Percentiles rank a stretch among this genome's conserved stretches.
Conservation (phyloP, 1,284 basidiomycete genomes). For the Pterulicium gracile region DNA sequence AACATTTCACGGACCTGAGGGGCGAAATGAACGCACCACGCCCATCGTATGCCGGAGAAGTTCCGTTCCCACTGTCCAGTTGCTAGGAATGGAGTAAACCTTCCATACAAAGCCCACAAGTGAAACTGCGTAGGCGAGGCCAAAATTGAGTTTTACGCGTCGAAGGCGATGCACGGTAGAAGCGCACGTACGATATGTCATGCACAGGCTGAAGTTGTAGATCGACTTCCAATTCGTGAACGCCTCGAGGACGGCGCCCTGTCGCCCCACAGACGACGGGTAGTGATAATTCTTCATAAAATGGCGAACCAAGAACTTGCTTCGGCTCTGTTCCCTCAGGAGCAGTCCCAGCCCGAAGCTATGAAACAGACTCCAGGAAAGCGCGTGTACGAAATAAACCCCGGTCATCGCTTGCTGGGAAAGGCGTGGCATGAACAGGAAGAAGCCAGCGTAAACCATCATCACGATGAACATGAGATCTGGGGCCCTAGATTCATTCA, state of each 20-base stretch:
- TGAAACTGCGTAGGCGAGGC: constrained; percentile 41
- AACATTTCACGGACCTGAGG: constrained; percentile 1
- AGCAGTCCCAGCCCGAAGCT: constrained; percentile 82
- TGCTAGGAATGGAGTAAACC: constrained; percentile 69
- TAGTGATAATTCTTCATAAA: constrained; percentile 91
- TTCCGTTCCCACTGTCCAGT: constrained; percentile 88
- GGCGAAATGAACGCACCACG: constrained; percentile 36
- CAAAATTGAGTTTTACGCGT: neutral
- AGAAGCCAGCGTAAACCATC: constrained; percentile 41
- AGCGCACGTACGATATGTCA: constrained; percentile 73
- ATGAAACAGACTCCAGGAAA: constrained; percentile 84
- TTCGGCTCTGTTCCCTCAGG: constrained; percentile 75
- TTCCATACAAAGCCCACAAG: constrained; percentile 80
- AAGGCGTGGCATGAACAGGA: constrained; percentile 31
- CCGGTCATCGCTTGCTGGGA: constrained; percentile 30
- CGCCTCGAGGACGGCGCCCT: constrained; percentile 79
- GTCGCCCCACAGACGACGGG: constrained; percentile 42
- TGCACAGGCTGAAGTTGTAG: constrained; percentile 88
- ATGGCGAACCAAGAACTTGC: constrained; percentile 87
- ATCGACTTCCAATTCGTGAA: constrained; percentile 92
- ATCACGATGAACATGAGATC: constrained; percentile 60
- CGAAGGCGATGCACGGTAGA: constrained; percentile 3
- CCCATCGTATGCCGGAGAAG: constrained; percentile 84
- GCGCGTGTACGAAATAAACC: constrained; percentile 75
- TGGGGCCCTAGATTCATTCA: constrained; percentile 36